Conservation (phyloP, 768 basidiomycete species). For the Dioszegia aurantiaca region DNA sequence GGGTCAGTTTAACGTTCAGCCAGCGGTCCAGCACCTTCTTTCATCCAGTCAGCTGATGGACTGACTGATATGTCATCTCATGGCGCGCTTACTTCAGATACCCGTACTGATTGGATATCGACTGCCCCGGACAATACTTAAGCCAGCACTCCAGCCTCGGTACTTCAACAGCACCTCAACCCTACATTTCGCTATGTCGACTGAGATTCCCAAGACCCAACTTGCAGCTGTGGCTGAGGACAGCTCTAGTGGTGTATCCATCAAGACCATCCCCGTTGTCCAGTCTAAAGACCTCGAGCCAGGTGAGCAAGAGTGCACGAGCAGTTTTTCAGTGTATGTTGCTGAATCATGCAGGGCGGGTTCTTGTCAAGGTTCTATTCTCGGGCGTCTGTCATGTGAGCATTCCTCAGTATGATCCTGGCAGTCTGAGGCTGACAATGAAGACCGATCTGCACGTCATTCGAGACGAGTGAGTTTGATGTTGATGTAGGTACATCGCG, state of each 20-base stretch:
- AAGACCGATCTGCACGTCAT: slow-evolving; percentile 67
- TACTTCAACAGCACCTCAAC: too few relatives aligned
- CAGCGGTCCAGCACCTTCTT: too few relatives aligned
- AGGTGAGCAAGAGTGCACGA: slow-evolving; percentile 21
- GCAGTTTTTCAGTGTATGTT: not conserved
- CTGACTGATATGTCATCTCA: too few relatives aligned
- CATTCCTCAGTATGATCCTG: not conserved
- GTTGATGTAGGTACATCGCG: not conserved
- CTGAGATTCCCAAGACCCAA: slow-evolving; percentile 36
- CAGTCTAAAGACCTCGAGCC: slow-evolving; percentile 40
- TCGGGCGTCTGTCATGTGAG: slow-evolving; percentile 73
- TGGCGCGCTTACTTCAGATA: too few relatives aligned
- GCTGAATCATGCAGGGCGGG: slow-evolving; percentile 15
- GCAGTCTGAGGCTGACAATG: not conserved
- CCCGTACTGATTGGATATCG: too few relatives aligned
- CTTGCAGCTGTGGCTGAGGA: slow-evolving; percentile 24
- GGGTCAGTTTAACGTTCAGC: too few relatives aligned
- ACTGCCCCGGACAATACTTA: too few relatives aligned
- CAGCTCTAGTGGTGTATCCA: slow-evolving; percentile 16
- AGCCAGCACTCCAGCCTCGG: too few relatives aligned
- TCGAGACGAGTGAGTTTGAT: slow-evolving; percentile 57
- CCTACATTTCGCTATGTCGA: not conserved
- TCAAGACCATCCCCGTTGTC: slow-evolving; percentile 41
- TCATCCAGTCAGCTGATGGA: too few relatives aligned
- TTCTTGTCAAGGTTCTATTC: slow-evolving; percentile 68